Evolutionary conservation across 2,329 filamentous ascomycete genomes (phyloP).

Genomic region (Fusarium pseudoanthophilum): DNA sequence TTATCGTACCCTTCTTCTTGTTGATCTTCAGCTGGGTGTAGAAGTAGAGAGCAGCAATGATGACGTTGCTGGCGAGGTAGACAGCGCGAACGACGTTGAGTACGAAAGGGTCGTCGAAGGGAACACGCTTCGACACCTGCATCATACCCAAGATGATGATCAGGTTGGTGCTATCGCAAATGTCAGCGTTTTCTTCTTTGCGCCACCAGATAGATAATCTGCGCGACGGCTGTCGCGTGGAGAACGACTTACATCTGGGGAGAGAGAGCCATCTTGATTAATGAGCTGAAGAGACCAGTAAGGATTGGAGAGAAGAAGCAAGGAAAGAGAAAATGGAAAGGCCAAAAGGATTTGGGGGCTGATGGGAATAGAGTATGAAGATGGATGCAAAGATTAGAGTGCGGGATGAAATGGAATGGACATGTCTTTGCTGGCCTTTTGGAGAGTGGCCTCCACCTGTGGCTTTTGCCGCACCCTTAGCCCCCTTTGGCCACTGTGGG

Average conservation of each 20-base stretch:
- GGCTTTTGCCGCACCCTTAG: slow-evolving; percentile 37
- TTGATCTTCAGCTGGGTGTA: slow-evolving; percentile 89
- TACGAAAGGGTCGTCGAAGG: slow-evolving; percentile 83
- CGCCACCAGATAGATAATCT: slow-evolving; percentile 26
- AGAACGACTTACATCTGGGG: slow-evolving; percentile 69
- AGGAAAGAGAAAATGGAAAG: slow-evolving; percentile 13
- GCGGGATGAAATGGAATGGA: slow-evolving; percentile 32
- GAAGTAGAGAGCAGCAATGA: slow-evolving; percentile 86
- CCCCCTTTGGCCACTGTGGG: slow-evolving; percentile 39
- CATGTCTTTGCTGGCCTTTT: slow-evolving; percentile 47
- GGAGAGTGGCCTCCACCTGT: slow-evolving; percentile 27
- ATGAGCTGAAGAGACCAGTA: background rate
- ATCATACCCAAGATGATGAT: slow-evolving; percentile 97
- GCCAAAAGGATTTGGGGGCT: slow-evolving; percentile 16
- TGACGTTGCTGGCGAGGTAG: slow-evolving; percentile 73
- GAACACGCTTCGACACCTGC: slow-evolving; percentile 96
- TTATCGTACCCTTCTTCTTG: slow-evolving; percentile 88
- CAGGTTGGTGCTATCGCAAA: slow-evolving; percentile 78
- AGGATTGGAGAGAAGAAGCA: slow-evolving; percentile 3
- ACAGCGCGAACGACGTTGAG: slow-evolving; percentile 66
- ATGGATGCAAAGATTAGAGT: slow-evolving; percentile 27
- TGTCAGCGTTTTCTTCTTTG: slow-evolving; percentile 40
- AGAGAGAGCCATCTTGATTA: slow-evolving; percentile 68
- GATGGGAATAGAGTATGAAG: slow-evolving; percentile 10
- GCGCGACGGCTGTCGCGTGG: slow-evolving; percentile 12